phyloP scores from a whole-genome alignment of 345 rosid genomes.

The Aethionema arabicum region DNA sequence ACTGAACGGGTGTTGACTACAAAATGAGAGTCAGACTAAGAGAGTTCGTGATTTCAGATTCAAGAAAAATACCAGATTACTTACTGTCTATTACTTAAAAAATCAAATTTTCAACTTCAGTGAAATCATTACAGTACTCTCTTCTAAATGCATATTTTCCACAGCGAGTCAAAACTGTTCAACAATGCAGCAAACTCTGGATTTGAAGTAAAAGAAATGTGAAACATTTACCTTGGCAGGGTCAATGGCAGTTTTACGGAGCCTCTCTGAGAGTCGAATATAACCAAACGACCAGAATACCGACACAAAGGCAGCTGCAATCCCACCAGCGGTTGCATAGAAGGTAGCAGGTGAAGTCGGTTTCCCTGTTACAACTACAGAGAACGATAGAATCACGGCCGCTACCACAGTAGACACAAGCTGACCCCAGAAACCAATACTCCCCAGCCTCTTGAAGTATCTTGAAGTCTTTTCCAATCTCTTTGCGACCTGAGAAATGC shows the following conservation, averaged over 20 bases:
- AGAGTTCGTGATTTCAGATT: neutral
- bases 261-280: conserved; percentile 83
- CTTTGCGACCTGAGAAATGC: conserved; percentile 69
- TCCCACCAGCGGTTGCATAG: conserved; percentile 86
- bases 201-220: neutral
- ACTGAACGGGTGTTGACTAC: neutral
- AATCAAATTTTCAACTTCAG: neutral
- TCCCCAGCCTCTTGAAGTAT: conserved; percentile 84
- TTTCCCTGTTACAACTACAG: conserved; percentile 73
- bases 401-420: conserved; percentile 79
- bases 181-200: neutral
- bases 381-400: conserved; percentile 87
- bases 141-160: neutral
- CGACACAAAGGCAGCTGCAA: conserved; percentile 84
- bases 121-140: neutral
- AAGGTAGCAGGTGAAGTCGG: conserved; percentile 79
- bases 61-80: neutral
- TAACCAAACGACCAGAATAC: conserved; percentile 97
- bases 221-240: conserved; percentile 73
- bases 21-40: neutral
- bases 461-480: conserved; percentile 91
- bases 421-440: conserved; percentile 97
- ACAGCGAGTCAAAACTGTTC: neutral
- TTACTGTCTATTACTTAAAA: neutral
- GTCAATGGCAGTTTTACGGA: conserved; percentile 64